Base-by-base conservation (phyloP, 2,329 filamentous ascomycete genomes). In the Periconia sp. region DNA sequence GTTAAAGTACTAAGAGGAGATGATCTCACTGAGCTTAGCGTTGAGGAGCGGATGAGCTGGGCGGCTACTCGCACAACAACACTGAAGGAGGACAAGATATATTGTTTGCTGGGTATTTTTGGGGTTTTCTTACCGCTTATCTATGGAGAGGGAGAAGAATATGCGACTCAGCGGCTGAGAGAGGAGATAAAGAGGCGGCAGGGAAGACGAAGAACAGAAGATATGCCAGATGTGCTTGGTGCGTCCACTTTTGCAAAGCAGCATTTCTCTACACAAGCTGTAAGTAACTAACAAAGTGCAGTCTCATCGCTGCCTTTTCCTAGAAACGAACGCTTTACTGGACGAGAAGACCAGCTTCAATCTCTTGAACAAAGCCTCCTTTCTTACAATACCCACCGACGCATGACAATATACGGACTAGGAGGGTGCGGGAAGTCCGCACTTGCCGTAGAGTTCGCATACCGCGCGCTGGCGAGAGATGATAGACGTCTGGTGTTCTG, bases 391-490 rank as follows among this genome's bases (percentile, higher is more conserved):
- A 46, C 41, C 13, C 49, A 49, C 32, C 40, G 25, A 18, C 44
- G 44, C 17, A 43, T 49, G 25, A 39, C 50, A 6, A 46, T 56
- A 40, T 48, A 51, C 29, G 52, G 50, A 22, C 43, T 54, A 5
- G 52, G 52, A 25, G 51, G 51, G 3, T 49, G 46, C 28, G 56
- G 56, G 15, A 59, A 59, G 26, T 50, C 56, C 43, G 48, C 46
- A 18, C 48, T 59, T 24, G 49, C 56, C 33, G 40, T 75, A 19
- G 62, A 72, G 21, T 59, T 68, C 23, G 65, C 64, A 8, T 76
- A 72, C 73, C 19, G 73, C 61, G 3, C 38, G 41, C 12, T n/a
- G 38, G 29, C 57, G 72, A 2, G 34, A 52, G 0, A 31, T 70
- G 1, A 24, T 28, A 37, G 24, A 12, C 36, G 38, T 16, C 11